Conservation (phyloP, 495 filamentous ascomycete genomes). For the Rostrohypoxylon terebratum region DNA sequence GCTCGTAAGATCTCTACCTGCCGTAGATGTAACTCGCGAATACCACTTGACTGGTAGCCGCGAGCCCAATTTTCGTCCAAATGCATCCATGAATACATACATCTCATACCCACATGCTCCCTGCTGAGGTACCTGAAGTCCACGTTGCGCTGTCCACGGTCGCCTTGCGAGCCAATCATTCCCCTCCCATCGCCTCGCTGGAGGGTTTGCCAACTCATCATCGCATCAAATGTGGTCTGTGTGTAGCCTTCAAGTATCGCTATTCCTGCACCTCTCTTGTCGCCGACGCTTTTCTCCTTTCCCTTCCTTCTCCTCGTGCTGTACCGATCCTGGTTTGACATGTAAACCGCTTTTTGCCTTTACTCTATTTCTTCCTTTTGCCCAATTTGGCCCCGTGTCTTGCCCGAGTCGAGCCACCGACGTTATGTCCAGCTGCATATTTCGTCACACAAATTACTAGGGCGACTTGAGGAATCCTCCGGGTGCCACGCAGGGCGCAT, state of each 20-base stretch:
- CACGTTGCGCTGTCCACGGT: conserved; percentile 48
- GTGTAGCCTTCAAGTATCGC: conserved; percentile 54
- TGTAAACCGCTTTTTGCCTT: neutral
- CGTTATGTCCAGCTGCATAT: conserved; percentile 25
- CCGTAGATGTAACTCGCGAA: conserved; percentile 13
- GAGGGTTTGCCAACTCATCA: conserved; percentile 59
- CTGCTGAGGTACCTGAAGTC: conserved; percentile 51
- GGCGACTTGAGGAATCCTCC: conserved; percentile 29
- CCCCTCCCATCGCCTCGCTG: conserved; percentile 46
- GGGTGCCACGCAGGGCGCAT: conserved; percentile 32
- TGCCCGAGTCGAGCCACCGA: conserved; percentile 34
- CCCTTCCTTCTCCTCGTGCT: conserved; percentile 24
- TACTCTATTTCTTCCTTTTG: conserved; percentile 14
- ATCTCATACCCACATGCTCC: conserved; percentile 44
- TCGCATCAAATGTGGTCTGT: conserved; percentile 61
- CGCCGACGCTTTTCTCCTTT: conserved; percentile 32
- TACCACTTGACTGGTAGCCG: conserved; percentile 39
- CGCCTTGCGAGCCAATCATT: conserved; percentile 50
- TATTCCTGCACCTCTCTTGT: conserved; percentile 45
- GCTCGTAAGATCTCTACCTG: conserved; percentile 16
- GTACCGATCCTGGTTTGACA: conserved; percentile 3
- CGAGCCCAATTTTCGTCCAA: conserved; percentile 31
- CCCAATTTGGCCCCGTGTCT: neutral
- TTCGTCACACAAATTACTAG: conserved; percentile 19
- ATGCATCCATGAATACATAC: conserved; percentile 38